Percentiles rank a stretch among this genome's conserved stretches.
Conservation (phyloP, 2,329 filamentous ascomycete species). For the Trichoderma breve region DNA sequence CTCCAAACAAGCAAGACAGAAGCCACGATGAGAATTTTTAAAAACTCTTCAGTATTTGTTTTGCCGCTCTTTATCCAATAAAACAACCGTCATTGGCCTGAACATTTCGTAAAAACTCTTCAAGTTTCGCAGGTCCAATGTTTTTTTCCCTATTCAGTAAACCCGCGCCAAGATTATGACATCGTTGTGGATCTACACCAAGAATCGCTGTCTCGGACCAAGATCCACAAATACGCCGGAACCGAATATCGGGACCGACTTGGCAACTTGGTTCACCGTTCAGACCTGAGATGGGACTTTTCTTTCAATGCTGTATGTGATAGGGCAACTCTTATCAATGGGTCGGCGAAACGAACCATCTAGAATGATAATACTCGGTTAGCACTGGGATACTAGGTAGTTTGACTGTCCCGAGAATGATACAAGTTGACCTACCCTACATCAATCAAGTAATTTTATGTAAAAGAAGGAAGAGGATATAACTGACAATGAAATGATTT, state of each 20-base stretch:
- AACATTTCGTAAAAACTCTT: not conserved
- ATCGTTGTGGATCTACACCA: conserved; percentile 5
- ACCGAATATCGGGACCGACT: not conserved
- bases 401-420: not conserved
- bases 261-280: not conserved
- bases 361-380: not conserved
- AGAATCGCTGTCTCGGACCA: not conserved
- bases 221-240: conserved; percentile 12
- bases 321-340: not conserved
- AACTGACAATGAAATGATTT: not conserved
- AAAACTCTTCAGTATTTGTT: not conserved
- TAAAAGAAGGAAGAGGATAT: not conserved
- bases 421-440: not conserved
- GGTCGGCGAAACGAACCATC: not conserved
- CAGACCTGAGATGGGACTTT: not conserved
- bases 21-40: not conserved
- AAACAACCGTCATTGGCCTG: not conserved
- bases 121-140: not conserved
- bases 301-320: not conserved
- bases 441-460: not conserved
- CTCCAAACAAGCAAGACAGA: not conserved
- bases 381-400: not conserved
- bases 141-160: not conserved
- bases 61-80: not conserved
- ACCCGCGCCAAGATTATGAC: not conserved